Percentiles rank a stretch among this genome's conserved stretches.
Conservation (phyloP, 1,139 yeast species). For the Saccharomyces hybrid region DNA sequence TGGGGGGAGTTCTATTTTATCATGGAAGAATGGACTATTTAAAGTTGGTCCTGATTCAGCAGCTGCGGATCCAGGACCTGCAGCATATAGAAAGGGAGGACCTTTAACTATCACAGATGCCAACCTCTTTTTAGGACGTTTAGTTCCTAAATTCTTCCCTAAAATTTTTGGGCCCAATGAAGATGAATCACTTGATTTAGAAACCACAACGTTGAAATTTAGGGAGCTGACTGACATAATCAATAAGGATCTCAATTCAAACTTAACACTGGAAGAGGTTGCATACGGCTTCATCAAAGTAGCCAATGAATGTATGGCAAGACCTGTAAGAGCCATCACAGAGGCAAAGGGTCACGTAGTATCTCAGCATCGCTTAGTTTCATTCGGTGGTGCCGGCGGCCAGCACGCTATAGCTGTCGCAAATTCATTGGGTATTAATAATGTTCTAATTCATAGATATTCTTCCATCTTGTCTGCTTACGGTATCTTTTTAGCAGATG, state of each 20-base stretch:
- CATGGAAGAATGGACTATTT: conserved; percentile 48
- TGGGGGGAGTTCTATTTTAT: conserved; percentile 51
- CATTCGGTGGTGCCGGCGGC: conserved; percentile 60
- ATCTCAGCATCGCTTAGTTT: conserved; percentile 41
- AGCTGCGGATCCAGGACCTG: conserved; percentile 57
- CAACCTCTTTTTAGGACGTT: conserved; percentile 45
- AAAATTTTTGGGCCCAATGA: conserved; percentile 53
- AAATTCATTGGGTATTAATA: conserved; percentile 39
- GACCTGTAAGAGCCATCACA: conserved; percentile 48
- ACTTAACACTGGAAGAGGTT: conserved; percentile 40
- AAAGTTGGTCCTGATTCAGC: conserved; percentile 57
- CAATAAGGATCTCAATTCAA: conserved; percentile 33
- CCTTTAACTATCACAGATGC: conserved; percentile 57
- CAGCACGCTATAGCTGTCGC: conserved; percentile 52
- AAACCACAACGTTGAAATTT: conserved; percentile 36
- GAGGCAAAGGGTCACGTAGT: conserved; percentile 47
- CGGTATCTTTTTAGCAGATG: conserved; percentile 51
- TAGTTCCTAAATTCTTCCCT: conserved; percentile 50
- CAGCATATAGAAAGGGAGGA: conserved; percentile 52
- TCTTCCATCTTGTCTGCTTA: conserved; percentile 50
- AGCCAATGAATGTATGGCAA: conserved; percentile 50
- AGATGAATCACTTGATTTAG: conserved; percentile 43
- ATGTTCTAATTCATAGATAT: conserved; percentile 44
- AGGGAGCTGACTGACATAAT: conserved; percentile 37
- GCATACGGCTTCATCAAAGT: conserved; percentile 48